phyloP scores from a whole-genome alignment of 2,329 filamentous ascomycete species.

The Pleoardoris graminearum region DNA sequence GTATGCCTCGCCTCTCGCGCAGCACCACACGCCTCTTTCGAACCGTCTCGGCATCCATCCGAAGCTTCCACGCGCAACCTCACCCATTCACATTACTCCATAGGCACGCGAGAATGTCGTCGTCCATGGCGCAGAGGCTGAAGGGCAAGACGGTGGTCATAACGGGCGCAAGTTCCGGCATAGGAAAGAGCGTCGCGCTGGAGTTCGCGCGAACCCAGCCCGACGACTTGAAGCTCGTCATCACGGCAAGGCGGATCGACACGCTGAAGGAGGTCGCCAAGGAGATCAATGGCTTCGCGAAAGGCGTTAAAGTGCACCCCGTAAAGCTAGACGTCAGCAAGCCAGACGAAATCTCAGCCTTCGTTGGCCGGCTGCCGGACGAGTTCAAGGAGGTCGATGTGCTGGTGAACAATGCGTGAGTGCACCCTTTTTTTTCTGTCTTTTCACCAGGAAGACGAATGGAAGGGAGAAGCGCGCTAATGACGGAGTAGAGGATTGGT shows the following conservation, averaged over 20 bases:
- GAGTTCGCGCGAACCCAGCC: constrained; percentile 90
- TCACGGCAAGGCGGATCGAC: constrained; percentile 87
- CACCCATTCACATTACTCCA: constrained; percentile 17
- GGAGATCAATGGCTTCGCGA: constrained; percentile 74
- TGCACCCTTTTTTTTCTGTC: neutral
- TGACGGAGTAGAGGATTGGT: constrained; percentile 72
- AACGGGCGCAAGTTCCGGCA: constrained; percentile 91
- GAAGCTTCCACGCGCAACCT: constrained; percentile 14
- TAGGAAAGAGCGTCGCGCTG: constrained; percentile 79
- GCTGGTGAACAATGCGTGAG: constrained; percentile 94
- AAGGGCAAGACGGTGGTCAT: constrained; percentile 90
- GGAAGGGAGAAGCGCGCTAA: too few relatives aligned
- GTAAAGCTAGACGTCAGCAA: constrained; percentile 88
- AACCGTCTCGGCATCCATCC: constrained; percentile 16
- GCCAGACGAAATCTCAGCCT: constrained; percentile 70
- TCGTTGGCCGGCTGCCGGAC: constrained; percentile 73
- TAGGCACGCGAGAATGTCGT: constrained; percentile 60
- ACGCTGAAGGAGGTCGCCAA: constrained; percentile 73
- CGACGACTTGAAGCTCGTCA: constrained; percentile 75
- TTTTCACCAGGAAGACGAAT: too few relatives aligned
- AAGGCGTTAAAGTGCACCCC: constrained; percentile 75
- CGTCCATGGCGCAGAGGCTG: constrained; percentile 75
- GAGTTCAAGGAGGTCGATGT: constrained; percentile 86
- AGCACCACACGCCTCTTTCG: constrained; percentile 20
- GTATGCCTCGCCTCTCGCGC: constrained; percentile 26